Conservation (phyloP, 768 basidiomycete genomes). For the Tulasnella sp. region DNA sequence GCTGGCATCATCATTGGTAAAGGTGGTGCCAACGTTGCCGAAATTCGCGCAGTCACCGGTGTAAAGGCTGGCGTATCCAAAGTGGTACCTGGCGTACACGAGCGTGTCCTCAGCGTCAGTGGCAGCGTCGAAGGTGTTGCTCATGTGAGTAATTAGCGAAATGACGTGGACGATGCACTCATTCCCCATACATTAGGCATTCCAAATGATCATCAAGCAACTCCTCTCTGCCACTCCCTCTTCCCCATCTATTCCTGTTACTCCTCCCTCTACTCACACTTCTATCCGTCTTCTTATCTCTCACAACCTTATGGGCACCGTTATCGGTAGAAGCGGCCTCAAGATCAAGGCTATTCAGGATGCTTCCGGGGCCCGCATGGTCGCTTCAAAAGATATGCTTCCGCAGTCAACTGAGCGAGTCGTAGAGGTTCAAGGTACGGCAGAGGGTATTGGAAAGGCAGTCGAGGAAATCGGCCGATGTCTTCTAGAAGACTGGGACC, state of each 20-base stretch:
- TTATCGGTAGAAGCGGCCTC: constrained; percentile 89
- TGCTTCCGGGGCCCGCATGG: constrained; percentile 90
- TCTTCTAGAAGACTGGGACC: constrained; percentile 92
- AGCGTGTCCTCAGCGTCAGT: constrained; percentile 89
- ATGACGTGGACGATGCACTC: constrained; percentile 6
- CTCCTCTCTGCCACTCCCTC: constrained; percentile 68
- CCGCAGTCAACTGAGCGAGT: constrained; percentile 98
- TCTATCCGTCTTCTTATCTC: constrained; percentile 95
- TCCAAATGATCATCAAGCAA: constrained; percentile 85
- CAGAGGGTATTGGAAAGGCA: constrained; percentile 84
- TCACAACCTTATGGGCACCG: constrained; percentile 98
- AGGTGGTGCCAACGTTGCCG: constrained; percentile 93
- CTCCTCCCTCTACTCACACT: constrained; percentile 42
- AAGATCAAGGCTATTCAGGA: constrained; percentile 99
- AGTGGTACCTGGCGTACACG: constrained; percentile 93
- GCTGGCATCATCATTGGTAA: constrained; percentile 96
- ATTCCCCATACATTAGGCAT: constrained; percentile 47
- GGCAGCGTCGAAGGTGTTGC: constrained; percentile 88
- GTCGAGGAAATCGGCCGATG: constrained; percentile 94
- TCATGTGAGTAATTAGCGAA: constrained; percentile 41
- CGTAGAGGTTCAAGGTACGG: constrained; percentile 91
- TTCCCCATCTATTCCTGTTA: constrained; percentile 43
- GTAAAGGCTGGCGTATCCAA: constrained; percentile 99
- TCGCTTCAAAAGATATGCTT: constrained; percentile 97
- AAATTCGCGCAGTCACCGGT: constrained; percentile 86